Percentiles rank a stretch among this genome's conserved stretches.
Evolutionary conservation across 2,329 filamentous ascomycete genomes (phyloP).

Genomic region (Cladosporium sp.): DNA sequence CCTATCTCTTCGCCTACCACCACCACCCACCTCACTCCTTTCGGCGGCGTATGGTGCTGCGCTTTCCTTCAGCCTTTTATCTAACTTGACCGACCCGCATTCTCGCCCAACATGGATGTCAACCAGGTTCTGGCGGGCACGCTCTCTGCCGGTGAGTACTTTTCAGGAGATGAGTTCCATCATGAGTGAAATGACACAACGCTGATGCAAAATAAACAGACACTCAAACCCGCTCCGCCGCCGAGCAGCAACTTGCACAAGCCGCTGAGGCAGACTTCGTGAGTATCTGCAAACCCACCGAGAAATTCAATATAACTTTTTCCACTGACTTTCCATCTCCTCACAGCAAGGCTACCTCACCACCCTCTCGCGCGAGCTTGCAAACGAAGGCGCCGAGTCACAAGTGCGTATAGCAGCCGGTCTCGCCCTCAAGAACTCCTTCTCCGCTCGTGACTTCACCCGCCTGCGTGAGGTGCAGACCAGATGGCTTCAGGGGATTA

Average conservation of each 20-base stretch:
- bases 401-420: conserved; percentile 90
- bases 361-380: conserved; percentile 87
- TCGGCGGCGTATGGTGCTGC: conserved; percentile 8
- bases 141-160: conserved; percentile 76
- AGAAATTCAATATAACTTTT: conserved; percentile 7
- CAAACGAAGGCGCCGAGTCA: conserved; percentile 77
- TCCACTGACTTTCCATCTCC: conserved; percentile 14
- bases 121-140: conserved; percentile 97
- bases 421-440: conserved; percentile 96
- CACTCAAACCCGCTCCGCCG: conserved; percentile 79
- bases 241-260: conserved; percentile 84
- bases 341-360: conserved; percentile 81
- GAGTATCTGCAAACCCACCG: conserved; percentile 39
- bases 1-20: too few relatives aligned
- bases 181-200: background rate
- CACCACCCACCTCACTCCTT: background rate
- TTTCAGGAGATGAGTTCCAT: background rate
- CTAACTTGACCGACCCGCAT: background rate
- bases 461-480: conserved; percentile 85
- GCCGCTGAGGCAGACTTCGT: conserved; percentile 96
- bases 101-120: conserved; percentile 73
- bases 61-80: background rate
- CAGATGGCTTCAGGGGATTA: conserved; percentile 85
- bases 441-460: conserved; percentile 83
- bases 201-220: conserved; percentile 53